Base-by-base conservation (phyloP, 1,284 basidiomycete species). In the Laetiporus sulphureus region DNA sequence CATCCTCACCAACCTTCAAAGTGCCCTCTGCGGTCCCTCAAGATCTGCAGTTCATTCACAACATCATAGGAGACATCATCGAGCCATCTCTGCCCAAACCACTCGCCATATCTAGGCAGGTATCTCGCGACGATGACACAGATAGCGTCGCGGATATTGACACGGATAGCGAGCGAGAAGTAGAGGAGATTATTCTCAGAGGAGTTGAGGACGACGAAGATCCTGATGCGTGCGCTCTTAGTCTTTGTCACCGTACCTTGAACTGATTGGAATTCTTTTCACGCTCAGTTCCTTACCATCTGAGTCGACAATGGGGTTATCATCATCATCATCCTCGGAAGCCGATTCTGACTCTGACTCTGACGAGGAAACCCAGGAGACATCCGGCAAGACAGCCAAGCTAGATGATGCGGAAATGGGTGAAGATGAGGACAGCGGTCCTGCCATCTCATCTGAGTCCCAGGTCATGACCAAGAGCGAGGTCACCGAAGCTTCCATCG, bases 41-140 rank as follows among this genome's bases (percentile, higher is more conserved):
- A 54, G 85, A 88, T 55, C 62, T 88, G 16, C 69, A 82, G 30
- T 68, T 88, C 34, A 88, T 88, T 32, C 78, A 77, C 40, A 77
- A 77, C 42, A 50, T 86, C 22, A 64, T 88, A 41, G 79, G 76
- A 12, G 47, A 56, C 11, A 18, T 60, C 38, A 49, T 50, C 8
- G 13, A 46, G 3, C 48, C 54, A 12, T 30, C 48, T 10, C 18
- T 47, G 4, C 38, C 27, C 27, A 50, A 49, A 34, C 1, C 34
- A 15, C 10, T 20, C 8, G 20, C 49, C 23, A 19, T 36, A 2
- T n/a, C 42, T 37, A 12, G n/a, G 4, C 36, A 45, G 21, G 11
- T n/a, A 15, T 12, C 27, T 12, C 4, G n/a, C 18, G 29, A 38
- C 13, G 68, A 67, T 36, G 64, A 63, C 37, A 64, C 52, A 23